Conservation (phyloP, 2,329 filamentous ascomycete genomes). For the Ustulina deusta region DNA sequence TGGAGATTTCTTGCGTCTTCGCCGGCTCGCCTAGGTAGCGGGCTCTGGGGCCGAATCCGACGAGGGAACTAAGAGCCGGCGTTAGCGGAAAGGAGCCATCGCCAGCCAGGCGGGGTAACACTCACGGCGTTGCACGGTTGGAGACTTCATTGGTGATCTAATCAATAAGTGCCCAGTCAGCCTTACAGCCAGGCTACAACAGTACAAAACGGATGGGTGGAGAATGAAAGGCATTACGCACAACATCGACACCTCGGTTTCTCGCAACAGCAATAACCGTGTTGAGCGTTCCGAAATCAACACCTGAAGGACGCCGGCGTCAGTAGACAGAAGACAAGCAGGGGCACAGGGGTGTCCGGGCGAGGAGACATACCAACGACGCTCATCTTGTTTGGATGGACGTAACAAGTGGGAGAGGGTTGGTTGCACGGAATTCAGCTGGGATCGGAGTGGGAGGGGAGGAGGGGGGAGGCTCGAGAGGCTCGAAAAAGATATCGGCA, state of each 20-base stretch:
- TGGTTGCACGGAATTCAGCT: conserved; percentile 19
- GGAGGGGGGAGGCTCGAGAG: background rate
- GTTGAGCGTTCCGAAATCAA: conserved; percentile 97
- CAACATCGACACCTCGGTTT: conserved; percentile 98
- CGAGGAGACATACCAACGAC: conserved; percentile 62
- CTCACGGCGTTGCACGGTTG: conserved; percentile 97
- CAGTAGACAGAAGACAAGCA: conserved; percentile 34
- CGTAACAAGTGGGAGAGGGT: conserved; percentile 36
- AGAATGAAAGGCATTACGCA: conserved; percentile 66
- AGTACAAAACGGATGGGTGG: conserved; percentile 31
- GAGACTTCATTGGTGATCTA: conserved; percentile 99
- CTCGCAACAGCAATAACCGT: conserved; percentile 97
- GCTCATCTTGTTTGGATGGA: conserved; percentile 61
- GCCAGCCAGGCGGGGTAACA: conserved; percentile 48
- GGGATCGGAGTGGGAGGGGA: background rate
- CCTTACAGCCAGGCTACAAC: conserved; percentile 37
- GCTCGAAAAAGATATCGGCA: background rate
- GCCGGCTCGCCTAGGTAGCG: conserved; percentile 95
- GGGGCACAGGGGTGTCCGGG: conserved; percentile 10
- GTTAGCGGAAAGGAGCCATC: conserved; percentile 41
- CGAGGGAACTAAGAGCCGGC: conserved; percentile 75
- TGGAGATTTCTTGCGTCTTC: conserved; percentile 99
- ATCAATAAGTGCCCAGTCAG: conserved; percentile 35
- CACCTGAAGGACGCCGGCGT: conserved; percentile 62
- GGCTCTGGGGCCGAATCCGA: conserved; percentile 93